Percentiles rank a stretch among this genome's conserved stretches.
Conservation (phyloP, 495 filamentous ascomycete genomes). For the Tuber melanosporum region DNA sequence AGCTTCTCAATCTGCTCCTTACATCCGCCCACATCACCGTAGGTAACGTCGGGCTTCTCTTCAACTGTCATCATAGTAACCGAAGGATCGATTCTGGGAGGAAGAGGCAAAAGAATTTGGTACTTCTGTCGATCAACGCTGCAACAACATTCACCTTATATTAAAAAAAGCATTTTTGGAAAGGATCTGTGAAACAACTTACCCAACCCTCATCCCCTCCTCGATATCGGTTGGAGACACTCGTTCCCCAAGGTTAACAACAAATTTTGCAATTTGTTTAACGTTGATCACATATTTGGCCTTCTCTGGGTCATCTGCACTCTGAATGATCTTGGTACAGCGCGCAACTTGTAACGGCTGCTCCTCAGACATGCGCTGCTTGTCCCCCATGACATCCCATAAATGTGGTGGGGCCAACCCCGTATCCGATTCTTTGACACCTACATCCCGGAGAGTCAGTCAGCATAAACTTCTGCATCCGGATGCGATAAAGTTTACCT, state of each 20-base stretch:
- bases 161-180: not conserved
- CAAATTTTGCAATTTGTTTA: conserved; percentile 99
- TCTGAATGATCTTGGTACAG: conserved; percentile 97
- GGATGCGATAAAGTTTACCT: conserved; percentile 44
- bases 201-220: conserved; percentile 95
- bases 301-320: conserved; percentile 94
- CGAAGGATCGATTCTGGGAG: conserved; percentile 96
- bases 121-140: conserved; percentile 98
- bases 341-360: conserved; percentile 95
- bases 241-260: conserved; percentile 94
- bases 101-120: conserved; percentile 93
- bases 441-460: conserved; percentile 29
- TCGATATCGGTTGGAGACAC: conserved; percentile 98
- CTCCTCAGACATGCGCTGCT: conserved; percentile 96
- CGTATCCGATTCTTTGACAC: conserved; percentile 93
- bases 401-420: conserved; percentile 95
- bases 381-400: conserved; percentile 96
- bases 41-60: conserved; percentile 98
- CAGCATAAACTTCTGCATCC: not conserved
- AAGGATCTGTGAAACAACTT: conserved; percentile 40
- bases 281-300: conserved; percentile 99
- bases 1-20: conserved; percentile 99
- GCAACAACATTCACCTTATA: conserved; percentile 11
- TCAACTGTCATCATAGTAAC: conserved; percentile 99
- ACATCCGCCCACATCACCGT: conserved; percentile 96